Evolutionary conservation across 202 grass and related monocot species (phyloP).

Genomic region (Panicum virgatum): DNA sequence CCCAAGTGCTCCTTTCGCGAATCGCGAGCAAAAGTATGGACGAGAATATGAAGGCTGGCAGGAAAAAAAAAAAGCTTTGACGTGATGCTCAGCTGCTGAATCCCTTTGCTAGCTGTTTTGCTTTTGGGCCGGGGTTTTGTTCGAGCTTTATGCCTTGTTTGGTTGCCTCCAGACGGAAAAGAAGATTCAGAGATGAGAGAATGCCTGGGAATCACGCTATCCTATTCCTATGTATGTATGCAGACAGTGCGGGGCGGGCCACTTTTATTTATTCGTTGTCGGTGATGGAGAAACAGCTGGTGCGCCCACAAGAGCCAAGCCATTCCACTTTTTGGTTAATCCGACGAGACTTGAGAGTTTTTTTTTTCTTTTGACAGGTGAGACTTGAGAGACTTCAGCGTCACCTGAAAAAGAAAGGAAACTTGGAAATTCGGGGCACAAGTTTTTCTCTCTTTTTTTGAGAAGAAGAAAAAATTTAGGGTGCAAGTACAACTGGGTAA

Average conservation of each 20-base stretch:
- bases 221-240: background rate
- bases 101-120: background rate
- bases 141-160: conserved; percentile 49
- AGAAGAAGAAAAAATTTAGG: no score
- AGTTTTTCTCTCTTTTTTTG: no score
- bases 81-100: conserved; percentile 20
- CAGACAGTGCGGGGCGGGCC: background rate
- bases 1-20: no score
- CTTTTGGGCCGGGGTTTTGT: conserved; percentile 25
- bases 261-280: conserved; percentile 26
- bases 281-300: conserved; percentile 1
- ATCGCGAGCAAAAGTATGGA: background rate
- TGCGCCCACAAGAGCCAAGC: background rate
- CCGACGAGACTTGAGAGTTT: no score
- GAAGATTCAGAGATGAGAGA: conserved; percentile 45
- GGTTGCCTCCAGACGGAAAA: conserved; percentile 34
- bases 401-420: background rate
- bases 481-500: no score
- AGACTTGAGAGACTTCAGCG: background rate
- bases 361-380: no score
- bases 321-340: background rate
- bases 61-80: conserved; percentile 9
- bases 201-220: conserved; percentile 39
- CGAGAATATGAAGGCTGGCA: background rate
- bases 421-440: background rate